Evolutionary conservation across 768 basidiomycete species (phyloP).

Genomic region (Suillus discolor): DNA sequence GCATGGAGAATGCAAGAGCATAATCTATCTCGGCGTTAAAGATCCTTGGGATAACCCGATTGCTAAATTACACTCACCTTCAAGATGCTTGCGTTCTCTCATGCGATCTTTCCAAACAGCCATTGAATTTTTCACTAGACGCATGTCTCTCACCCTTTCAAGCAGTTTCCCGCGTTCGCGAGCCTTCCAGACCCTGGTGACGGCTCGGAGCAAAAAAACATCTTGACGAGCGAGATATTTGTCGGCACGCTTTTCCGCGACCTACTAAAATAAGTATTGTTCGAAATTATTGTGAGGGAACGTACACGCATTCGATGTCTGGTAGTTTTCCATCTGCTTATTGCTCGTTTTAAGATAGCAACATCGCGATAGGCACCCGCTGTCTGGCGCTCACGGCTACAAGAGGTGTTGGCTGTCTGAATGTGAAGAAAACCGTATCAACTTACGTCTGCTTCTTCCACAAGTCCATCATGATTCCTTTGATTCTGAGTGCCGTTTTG

Average conservation of each 20-base stretch:
- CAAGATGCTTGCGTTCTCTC: constrained; percentile 38
- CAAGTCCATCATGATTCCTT: constrained; percentile 45
- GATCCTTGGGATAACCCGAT: constrained; percentile 3
- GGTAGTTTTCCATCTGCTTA: constrained; percentile 60
- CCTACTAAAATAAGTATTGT: constrained; percentile 40
- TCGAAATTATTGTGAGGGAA: constrained; percentile 10
- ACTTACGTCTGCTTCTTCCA: constrained; percentile 67
- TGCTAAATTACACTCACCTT: constrained; percentile 41
- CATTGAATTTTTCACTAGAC: constrained; percentile 50
- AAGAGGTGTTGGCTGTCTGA: constrained; percentile 10
- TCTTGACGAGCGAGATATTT: constrained; percentile 62
- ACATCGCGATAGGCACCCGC: constrained; percentile 48
- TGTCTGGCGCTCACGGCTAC: constrained; percentile 45
- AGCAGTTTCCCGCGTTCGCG: constrained; percentile 63
- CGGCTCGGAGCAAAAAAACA: constrained; percentile 56
- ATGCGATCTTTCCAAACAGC: constrained; percentile 52
- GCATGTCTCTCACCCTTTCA: constrained; percentile 49
- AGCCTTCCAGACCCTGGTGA: constrained; percentile 68
- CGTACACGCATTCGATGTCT: constrained; percentile 53
- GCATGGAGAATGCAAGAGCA: constrained; percentile 52
- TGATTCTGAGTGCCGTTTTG: constrained; percentile 50
- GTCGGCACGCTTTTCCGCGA: constrained; percentile 54
- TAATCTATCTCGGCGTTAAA: constrained; percentile 36
- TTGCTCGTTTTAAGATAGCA: constrained; percentile 44
- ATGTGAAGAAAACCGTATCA: neutral